Conservation (phyloP, 495 filamentous ascomycete species). For the Aspergillus diversus region DNA sequence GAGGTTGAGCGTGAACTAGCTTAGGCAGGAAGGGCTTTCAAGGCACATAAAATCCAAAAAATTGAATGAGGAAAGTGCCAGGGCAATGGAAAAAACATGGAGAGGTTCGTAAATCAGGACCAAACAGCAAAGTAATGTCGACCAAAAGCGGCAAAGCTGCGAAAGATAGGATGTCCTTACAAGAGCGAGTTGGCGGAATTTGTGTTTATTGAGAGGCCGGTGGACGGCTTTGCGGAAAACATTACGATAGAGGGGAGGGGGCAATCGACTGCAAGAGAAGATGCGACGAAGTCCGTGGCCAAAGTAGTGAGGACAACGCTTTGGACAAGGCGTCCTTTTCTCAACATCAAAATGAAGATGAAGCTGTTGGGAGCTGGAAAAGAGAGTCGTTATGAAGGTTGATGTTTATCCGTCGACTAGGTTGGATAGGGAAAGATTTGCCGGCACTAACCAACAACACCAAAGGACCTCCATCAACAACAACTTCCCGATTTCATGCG, state of each 20-base stretch:
- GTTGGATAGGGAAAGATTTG: slow-evolving; percentile 23
- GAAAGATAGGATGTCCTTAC: slow-evolving; percentile 43
- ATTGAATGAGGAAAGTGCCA: not conserved
- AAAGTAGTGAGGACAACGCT: not conserved
- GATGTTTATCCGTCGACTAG: slow-evolving; percentile 10
- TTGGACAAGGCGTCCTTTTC: too few relatives aligned
- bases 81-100: slow-evolving; percentile 5
- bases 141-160: too few relatives aligned
- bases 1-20: not conserved
- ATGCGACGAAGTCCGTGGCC: not conserved
- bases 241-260: slow-evolving; percentile 23
- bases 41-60: not conserved
- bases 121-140: not conserved
- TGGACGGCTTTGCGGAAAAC: slow-evolving; percentile 64
- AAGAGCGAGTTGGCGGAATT: slow-evolving; percentile 71
- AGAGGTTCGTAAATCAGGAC: not conserved
- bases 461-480: slow-evolving; percentile 7
- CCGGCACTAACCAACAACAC: slow-evolving; percentile 16
- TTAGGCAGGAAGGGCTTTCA: not conserved
- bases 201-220: slow-evolving; percentile 79
- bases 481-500: not conserved
- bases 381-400: slow-evolving; percentile 16
- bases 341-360: slow-evolving; percentile 36
- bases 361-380: slow-evolving; percentile 17
- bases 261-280: not conserved